A percentile compares a stretch with the other conserved stretches of the same genome.
phyloP scores from a whole-genome alignment of 176 grass and related monocot species.

The Oryza punctata region DNA sequence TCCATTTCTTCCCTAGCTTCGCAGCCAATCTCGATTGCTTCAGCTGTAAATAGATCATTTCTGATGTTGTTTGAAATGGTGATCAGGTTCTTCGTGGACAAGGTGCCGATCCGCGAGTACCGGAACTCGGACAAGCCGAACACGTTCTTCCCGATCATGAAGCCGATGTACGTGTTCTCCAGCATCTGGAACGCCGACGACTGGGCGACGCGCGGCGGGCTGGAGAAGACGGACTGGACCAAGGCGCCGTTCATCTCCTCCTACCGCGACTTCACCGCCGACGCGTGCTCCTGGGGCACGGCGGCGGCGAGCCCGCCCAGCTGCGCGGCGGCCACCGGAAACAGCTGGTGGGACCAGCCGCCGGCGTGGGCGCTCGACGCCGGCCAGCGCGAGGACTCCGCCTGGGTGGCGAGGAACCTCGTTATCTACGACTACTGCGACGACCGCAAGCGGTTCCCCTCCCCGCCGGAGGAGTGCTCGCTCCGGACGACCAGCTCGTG shows the following conservation, averaged over 20 bases:
- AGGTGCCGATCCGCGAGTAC: conserved; percentile 81
- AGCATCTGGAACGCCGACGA: conserved; percentile 99
- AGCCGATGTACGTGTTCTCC: conserved; percentile 98
- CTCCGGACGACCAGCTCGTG: conserved; percentile 28
- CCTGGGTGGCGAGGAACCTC: conserved; percentile 75
- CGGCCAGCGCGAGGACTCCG: conserved; percentile 59
- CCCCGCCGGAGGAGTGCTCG: conserved; percentile 63
- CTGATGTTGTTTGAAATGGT: not conserved
- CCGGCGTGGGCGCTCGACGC: conserved; percentile 72
- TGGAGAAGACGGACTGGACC: conserved; percentile 95
- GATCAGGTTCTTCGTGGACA: conserved; percentile 89
- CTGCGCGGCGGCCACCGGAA: conserved; percentile 55
- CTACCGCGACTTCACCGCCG: conserved; percentile 86
- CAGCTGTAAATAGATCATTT: not conserved
- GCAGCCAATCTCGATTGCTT: not conserved
- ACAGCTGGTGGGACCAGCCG: conserved; percentile 91
- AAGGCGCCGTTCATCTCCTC: conserved; percentile 83
- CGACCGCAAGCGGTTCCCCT: conserved; percentile 65
- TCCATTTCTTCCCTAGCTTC: not conserved
- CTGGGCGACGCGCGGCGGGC: conserved; percentile 87
- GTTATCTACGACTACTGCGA: conserved; percentile 95
- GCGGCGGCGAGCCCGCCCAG: not conserved
- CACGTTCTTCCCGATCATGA: conserved; percentile 72
- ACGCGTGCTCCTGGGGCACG: conserved; percentile 71
- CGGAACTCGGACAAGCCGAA: conserved; percentile 67